Base-by-base conservation (phyloP, 1,139 yeast species). In the Zhuliangozyma blackwelliae region DNA sequence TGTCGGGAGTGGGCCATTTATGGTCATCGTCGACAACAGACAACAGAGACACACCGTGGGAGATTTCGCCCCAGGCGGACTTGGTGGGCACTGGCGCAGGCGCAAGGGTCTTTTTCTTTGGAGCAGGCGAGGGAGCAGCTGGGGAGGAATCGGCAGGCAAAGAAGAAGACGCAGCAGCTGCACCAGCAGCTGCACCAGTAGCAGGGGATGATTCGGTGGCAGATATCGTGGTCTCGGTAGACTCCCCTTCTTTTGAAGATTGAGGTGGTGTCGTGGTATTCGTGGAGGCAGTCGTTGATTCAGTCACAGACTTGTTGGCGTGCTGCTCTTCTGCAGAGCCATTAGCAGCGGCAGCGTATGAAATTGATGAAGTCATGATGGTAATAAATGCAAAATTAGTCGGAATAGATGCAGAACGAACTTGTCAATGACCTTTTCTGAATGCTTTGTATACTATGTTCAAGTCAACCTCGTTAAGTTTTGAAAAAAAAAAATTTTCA, bases 11-110 rank as follows among this genome's bases (percentile, higher is more conserved):
- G 33, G 86, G 82, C 84, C 86, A 74, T 53, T 71, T 75, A 40
- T 63, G 62, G 33, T 72, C 69, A 49, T 75, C 79, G 7, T 5
- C 22, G 7, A 21, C 22, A 28, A 72, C 66, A 32, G 45, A 43
- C 20, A 41, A 35, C 34, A 34, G 32, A 4, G 37, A 19, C 11
- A 38, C 35, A 8, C 48, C 35, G 35, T 44, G 48, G 32, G 65
- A 38, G 19, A 55, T 43, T 50, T 48, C 46, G 30, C 84, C 85
- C 94, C 94, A 83, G 7, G 82, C 87, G 37, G 79, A 79, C 35
- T 75, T 77, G 31, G 72, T 59, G 31, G 94, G 94, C 38, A 82
- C 75, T 8, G 92, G 92, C 32, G 94, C 94, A 7, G 90, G 90
- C 11, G 86, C 80, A 50, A 82, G 68, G 16, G 63, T 57, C 36